phyloP scores from a whole-genome alignment of 2,329 filamentous ascomycete species.

The Fusarium penzigii region DNA sequence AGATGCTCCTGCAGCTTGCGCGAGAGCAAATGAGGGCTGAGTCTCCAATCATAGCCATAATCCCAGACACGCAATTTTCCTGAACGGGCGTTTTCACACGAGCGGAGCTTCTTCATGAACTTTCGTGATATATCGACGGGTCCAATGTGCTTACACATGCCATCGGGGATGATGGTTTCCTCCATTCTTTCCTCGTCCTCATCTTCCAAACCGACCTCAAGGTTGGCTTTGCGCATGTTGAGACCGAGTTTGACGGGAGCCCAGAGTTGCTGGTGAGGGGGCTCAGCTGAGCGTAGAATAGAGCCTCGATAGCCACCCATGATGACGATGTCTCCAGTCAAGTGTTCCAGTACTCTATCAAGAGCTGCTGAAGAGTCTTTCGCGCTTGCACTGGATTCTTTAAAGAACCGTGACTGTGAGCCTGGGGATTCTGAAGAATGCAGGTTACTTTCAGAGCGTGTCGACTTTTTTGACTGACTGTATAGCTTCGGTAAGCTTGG shows the following conservation, averaged over 20 bases:
- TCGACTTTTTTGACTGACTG: conserved; percentile 30
- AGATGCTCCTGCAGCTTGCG: conserved; percentile 72
- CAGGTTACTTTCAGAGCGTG: conserved; percentile 34
- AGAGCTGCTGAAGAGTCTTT: conserved; percentile 38
- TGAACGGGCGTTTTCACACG: conserved; percentile 69
- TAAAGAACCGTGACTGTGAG: conserved; percentile 28
- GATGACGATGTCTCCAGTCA: conserved; percentile 84
- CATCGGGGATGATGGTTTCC: conserved; percentile 78
- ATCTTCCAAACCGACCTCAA: conserved; percentile 79
- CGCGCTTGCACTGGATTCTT: conserved; percentile 9
- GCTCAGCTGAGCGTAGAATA: conserved; percentile 79
- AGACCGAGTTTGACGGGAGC: conserved; percentile 90
- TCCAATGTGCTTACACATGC: conserved; percentile 89
- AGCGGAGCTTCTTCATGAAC: conserved; percentile 74
- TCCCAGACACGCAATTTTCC: conserved; percentile 80
- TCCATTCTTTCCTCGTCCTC: conserved; percentile 85
- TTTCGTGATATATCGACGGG: conserved; percentile 86
- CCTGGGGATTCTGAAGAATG: conserved; percentile 27
- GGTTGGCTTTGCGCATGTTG: conserved; percentile 86
- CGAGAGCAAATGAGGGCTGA: conserved; percentile 78
- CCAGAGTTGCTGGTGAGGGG: conserved; percentile 87
- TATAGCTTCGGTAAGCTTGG: conserved; percentile 60
- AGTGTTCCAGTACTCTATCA: conserved; percentile 60
- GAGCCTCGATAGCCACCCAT: conserved; percentile 91
- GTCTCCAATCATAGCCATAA: conserved; percentile 93